Base-by-base conservation (phyloP, 495 filamentous ascomycete species). In the Penicillium taxi region DNA sequence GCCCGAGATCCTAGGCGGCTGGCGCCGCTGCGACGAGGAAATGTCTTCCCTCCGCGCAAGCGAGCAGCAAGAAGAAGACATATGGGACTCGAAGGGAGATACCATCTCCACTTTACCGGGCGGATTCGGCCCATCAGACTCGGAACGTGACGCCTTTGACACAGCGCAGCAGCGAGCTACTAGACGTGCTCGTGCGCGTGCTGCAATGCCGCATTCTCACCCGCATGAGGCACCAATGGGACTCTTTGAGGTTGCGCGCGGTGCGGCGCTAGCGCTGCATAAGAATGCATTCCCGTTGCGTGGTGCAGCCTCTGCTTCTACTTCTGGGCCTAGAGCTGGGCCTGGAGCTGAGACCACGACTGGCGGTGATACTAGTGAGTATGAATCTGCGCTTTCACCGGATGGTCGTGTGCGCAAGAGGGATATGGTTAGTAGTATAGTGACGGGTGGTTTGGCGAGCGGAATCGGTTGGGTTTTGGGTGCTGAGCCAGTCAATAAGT, bases 1-100 rank as follows among this genome's bases (percentile, higher is more conserved):
- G 7, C 77, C 84, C 24, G 87, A 95, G 48, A 86, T 96, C 28
- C 67, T 96, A 6, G 80, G 76, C 28, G 79, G 77, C 9, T 98
- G 85, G 77, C 81, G 84, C 17, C 73, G 81, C 37, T 90, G 84
- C 45, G 91, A 98, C 61, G 85, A 90, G 53, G 86, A 96, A 48
- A 69, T 94, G 34, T 75, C 73, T 25, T 68, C 67, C 2, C 71
- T 82, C 4, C 66, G 85, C 11, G 72, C 79, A 28, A 74, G 74
- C 23, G 88, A 95, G 53, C 74, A 74, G 3, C 78, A 78, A 43
- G 77, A 82, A 41, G 86, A 86, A 54, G 74, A 78, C 22, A 71
- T 78, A 42, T 84, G 84, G 77, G 78, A 91, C 47, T 53, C 72
- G 4, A 70, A 71, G 18, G 85, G 75, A 5, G 80, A 88, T 37